A percentile compares a stretch with the other conserved stretches of the same genome.
Conservation (phyloP, 2,329 filamentous ascomycete species). For the Thielaviopsis euricoi region DNA sequence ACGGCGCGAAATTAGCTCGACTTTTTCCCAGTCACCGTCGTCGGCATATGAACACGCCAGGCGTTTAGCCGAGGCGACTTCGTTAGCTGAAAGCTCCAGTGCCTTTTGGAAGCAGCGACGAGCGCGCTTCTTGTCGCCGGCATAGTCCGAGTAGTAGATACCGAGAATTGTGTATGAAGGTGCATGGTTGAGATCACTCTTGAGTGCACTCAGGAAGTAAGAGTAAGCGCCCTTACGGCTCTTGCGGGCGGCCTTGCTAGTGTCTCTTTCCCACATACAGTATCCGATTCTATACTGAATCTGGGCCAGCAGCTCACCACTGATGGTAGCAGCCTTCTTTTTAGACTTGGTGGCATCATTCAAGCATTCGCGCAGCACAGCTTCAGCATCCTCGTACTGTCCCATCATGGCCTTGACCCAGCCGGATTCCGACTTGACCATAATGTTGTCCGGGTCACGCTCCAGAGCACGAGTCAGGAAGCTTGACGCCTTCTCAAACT, state of each 20-base stretch:
- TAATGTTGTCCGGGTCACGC: slow-evolving; percentile 57
- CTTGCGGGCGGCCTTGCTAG: slow-evolving; percentile 58
- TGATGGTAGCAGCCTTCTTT: slow-evolving; percentile 35
- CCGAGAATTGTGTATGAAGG: slow-evolving; percentile 85
- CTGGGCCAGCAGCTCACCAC: slow-evolving; percentile 56
- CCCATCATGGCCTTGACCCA: slow-evolving; percentile 83
- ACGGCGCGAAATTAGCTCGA: slow-evolving; percentile 79
- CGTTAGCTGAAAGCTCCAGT: slow-evolving; percentile 75
- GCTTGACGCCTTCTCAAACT: slow-evolving; percentile 64
- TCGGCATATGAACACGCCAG: slow-evolving; percentile 77
- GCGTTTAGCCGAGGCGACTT: slow-evolving; percentile 73
- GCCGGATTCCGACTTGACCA: slow-evolving; percentile 69
- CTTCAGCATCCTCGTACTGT: slow-evolving; percentile 49
- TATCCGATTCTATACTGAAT: slow-evolving; percentile 75
- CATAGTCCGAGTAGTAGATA: slow-evolving; percentile 81
- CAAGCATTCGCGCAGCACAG: slow-evolving; percentile 56
- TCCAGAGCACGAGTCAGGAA: slow-evolving; percentile 64
- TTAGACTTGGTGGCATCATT: slow-evolving; percentile 45
- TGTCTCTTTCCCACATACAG: slow-evolving; percentile 72
- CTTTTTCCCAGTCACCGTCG: slow-evolving; percentile 87
- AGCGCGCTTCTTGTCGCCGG: slow-evolving; percentile 69
- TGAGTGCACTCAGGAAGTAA: slow-evolving; percentile 68
- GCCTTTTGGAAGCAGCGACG: slow-evolving; percentile 93
- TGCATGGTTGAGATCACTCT: slow-evolving; percentile 73
- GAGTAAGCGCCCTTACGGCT: slow-evolving; percentile 68